Evolutionary conservation across 2,329 filamentous ascomycete genomes (phyloP).

Genomic region (Aspergillus sp.): DNA sequence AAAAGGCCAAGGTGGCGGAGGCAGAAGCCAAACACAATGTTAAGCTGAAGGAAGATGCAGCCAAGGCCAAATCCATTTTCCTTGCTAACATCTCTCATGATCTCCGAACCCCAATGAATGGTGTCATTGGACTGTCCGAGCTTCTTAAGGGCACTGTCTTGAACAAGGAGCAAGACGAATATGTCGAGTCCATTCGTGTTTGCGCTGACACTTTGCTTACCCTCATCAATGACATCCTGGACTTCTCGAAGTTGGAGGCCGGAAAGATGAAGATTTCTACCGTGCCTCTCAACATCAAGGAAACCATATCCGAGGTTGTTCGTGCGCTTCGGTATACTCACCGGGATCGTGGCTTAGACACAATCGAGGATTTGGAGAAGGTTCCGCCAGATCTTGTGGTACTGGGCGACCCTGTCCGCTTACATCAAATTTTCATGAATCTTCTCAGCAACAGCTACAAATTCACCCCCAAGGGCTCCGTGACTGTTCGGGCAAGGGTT

Average conservation of each 20-base stretch:
- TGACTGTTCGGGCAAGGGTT: conserved; percentile 76
- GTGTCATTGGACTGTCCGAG: conserved; percentile 77
- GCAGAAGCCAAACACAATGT: conserved; percentile 65
- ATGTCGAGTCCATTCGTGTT: conserved; percentile 64
- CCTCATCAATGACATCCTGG: conserved; percentile 87
- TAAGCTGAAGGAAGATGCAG: conserved; percentile 65
- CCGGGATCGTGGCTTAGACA: conserved; percentile 59
- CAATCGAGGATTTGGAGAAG: conserved; percentile 63
- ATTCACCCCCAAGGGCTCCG: conserved; percentile 82
- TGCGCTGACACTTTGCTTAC: conserved; percentile 74
- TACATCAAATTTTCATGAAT: conserved; percentile 77
- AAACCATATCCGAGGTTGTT: conserved; percentile 65
- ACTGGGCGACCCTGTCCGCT: conserved; percentile 78
- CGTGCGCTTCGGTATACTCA: conserved; percentile 64
- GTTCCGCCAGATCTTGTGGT: conserved; percentile 63
- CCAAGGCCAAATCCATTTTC: conserved; percentile 82
- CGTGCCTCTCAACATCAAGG: conserved; percentile 73
- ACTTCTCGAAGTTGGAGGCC: conserved; percentile 84
- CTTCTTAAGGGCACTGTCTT: conserved; percentile 59
- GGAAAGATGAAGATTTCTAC: conserved; percentile 86
- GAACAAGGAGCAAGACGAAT: conserved; percentile 59
- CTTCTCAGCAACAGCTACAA: conserved; percentile 91
- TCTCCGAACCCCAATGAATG: conserved; percentile 91
- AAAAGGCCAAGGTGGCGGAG: conserved; percentile 65
- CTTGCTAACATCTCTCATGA: conserved; percentile 91